phyloP scores from a whole-genome alignment of 805 yeast genomes.

The Pichia phayaonensis region DNA sequence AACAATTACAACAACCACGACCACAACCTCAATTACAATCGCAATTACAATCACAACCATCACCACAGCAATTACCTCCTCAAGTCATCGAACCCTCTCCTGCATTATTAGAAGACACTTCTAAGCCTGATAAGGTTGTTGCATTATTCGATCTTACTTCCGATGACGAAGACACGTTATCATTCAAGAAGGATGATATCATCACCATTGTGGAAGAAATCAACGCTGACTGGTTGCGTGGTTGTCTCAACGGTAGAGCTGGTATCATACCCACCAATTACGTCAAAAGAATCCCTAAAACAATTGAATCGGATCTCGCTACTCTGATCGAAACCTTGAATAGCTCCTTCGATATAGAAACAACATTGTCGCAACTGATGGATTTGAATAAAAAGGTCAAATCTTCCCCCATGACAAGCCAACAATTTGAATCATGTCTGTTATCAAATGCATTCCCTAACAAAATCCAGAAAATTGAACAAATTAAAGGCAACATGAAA shows the following conservation, averaged over 20 bases:
- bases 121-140: conserved; percentile 41
- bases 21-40: conserved; percentile 6
- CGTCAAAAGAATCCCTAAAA: conserved; percentile 69
- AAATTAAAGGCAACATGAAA: conserved; percentile 68
- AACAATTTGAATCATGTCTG: conserved; percentile 25
- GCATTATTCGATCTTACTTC: conserved; percentile 80
- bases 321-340: conserved; percentile 44
- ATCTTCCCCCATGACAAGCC: conserved; percentile 28
- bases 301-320: conserved; percentile 51
- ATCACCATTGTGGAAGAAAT: conserved; percentile 82
- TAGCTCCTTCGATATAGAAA: conserved; percentile 57
- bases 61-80: conserved; percentile 4
- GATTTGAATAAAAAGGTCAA: conserved; percentile 29
- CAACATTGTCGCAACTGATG: conserved; percentile 49
- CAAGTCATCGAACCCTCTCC: not conserved
- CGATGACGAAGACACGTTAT: conserved; percentile 77
- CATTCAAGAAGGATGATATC: conserved; percentile 80
- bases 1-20: not conserved
- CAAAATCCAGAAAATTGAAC: conserved; percentile 63
- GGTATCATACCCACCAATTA: conserved; percentile 94
- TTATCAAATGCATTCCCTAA: conserved; percentile 63
- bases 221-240: conserved; percentile 94
- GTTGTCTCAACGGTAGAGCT: conserved; percentile 67
- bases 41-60: conserved; percentile 6
- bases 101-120: conserved; percentile 2